These are phyloP conservation scores for Boletus coccyginus DNA, from an alignment of 768 basidiomycete genomes.

Conservation along the genomic window DNA sequence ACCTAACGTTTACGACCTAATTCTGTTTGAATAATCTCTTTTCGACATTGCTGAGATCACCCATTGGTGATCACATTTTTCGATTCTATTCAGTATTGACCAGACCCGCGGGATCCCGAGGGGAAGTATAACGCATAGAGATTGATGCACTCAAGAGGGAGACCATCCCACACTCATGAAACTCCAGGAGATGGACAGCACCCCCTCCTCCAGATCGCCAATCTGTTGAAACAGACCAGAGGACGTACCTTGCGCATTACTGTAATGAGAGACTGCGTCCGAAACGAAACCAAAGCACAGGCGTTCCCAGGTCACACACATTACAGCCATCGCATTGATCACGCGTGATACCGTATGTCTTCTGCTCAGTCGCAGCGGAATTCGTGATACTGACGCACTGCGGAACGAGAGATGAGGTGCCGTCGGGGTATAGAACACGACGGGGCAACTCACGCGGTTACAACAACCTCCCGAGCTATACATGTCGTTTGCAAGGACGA, in stretches of 20 bases:
- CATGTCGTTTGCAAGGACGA: conserved; percentile 54
- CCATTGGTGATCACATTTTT: too few relatives aligned
- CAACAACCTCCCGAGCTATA: conserved; percentile 58
- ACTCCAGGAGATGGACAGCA: conserved; percentile 52
- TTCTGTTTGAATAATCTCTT: too few relatives aligned
- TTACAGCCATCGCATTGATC: conserved; percentile 61
- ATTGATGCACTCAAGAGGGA: conserved; percentile 17
- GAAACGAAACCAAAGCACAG: not conserved
- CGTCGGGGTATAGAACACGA: not conserved
- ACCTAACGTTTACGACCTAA: too few relatives aligned
- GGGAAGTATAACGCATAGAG: not conserved
- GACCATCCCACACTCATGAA: conserved; percentile 43
- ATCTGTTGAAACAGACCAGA: conserved; percentile 56
- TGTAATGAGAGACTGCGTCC: not conserved
- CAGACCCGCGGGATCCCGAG: too few relatives aligned
- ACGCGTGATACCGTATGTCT: conserved; percentile 45
- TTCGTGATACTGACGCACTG: conserved; percentile 61
- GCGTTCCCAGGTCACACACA: conserved; percentile 51
- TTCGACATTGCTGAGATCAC: too few relatives aligned
- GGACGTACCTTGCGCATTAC: conserved; percentile 52
- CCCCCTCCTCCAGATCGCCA: conserved; percentile 42
- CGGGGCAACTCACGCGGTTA: conserved; percentile 44
- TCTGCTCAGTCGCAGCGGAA: conserved; percentile 44
- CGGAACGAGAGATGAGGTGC: conserved; percentile 4
- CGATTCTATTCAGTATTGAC: too few relatives aligned